Base-by-base conservation (phyloP, 2,329 filamentous ascomycete species). In the Penicillium vulpinum region DNA sequence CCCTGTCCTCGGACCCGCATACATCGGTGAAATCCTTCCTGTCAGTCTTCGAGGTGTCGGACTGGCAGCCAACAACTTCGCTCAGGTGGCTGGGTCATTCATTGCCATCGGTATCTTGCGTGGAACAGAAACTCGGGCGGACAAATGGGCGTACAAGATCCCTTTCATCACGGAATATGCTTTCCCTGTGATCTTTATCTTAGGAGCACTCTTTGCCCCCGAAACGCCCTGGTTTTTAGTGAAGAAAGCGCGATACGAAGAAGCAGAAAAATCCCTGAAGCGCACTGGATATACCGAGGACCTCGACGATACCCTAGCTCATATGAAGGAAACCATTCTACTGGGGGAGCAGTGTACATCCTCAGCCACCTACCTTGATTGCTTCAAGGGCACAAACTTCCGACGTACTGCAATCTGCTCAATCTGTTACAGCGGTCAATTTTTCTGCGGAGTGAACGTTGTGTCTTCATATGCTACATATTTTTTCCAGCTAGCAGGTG, bases 1-100 rank as follows among this genome's bases (percentile, higher is more conserved):
- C 66, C 83, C 83, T 5, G 81, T 85, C 26, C 82, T 82, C 51
- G 81, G 81, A 0, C 80, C 68, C 1, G 68, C 70, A 8, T 73
- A 72, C 48, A 66, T 70, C 13, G 60, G 63, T 16, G 70, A 73
- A 57, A 65, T 73, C 4, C 67, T 64, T 5, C 70, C 70, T 4
- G 58, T 73, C 9, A 66, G 64, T 0, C 59, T 73, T 33, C 68
- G 70, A 4, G 70, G 70, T 7, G 65, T 70, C 35, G 63, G 64
- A 4, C 64, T 69, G 3, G 67, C 67, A 2, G 64, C 69, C 61
- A 70, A 65, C 29, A 72, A 73, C 45, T 57, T 73, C 16, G 63
- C 66, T 13, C 70, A 70, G 21, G 65, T 69, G 3, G 68, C 72
- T 35, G 70, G 70, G 9, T 70, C 71, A 35, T 59, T 76, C 13